These are phyloP conservation scores for Euptelea pleiosperma DNA, from an alignment of 164 flowering plant genomes.

Conservation along the genomic window DNA sequence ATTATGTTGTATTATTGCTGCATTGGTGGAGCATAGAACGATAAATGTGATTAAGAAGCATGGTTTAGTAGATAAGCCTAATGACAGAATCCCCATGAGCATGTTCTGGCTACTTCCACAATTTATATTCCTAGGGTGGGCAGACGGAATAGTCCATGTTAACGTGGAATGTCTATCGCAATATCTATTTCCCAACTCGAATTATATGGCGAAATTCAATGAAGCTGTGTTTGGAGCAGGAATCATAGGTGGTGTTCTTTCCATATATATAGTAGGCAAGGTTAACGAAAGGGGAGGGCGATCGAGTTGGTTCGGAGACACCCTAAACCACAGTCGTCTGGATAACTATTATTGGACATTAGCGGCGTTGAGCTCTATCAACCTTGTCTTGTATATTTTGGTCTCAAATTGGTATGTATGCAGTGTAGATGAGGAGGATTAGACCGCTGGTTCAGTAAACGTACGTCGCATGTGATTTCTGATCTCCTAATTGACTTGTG, in stretches of 20 bases:
- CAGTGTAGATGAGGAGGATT: background rate
- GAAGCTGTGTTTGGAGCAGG: constrained; percentile 29
- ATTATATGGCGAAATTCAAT: constrained; percentile 12
- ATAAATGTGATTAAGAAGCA: constrained; percentile 21
- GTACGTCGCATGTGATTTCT: too few relatives aligned
- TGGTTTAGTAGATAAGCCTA: constrained; percentile 32
- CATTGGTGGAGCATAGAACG: constrained; percentile 34
- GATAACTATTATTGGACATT: constrained; percentile 46
- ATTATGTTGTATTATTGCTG: constrained; percentile 39
- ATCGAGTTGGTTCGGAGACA: constrained; percentile 37
- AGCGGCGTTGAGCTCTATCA: constrained; percentile 26
- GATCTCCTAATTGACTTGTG: too few relatives aligned
- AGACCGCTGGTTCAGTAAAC: too few relatives aligned
- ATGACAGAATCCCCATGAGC: constrained; percentile 35
- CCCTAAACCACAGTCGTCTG: constrained; percentile 31
- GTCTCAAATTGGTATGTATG: constrained; percentile 15
- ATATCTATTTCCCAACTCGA: constrained; percentile 16
- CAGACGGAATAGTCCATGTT: constrained; percentile 18
- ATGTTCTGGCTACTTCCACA: constrained; percentile 50
- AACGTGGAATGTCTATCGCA: constrained; percentile 14
- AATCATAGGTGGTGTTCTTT: constrained; percentile 21
- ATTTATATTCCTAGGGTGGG: constrained; percentile 33
- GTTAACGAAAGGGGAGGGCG: constrained; percentile 29
- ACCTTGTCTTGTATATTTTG: constrained; percentile 26
- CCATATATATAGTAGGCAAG: constrained; percentile 27